Evolutionary conservation across 2,329 filamentous ascomycete genomes (phyloP).

Genomic region (Aspergillus vadensis): DNA sequence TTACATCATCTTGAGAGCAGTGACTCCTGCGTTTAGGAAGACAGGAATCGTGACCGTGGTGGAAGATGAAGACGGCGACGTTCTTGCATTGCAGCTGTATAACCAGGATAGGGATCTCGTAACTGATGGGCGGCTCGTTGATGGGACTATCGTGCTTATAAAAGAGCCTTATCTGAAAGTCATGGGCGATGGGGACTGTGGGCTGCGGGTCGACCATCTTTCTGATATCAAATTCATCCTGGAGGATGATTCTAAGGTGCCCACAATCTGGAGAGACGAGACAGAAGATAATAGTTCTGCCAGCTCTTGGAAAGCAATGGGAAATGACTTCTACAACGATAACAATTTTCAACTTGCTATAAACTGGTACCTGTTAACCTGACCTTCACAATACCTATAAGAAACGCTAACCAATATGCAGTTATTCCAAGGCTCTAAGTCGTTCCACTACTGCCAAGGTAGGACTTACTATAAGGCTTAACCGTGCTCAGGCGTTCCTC

Average conservation of each 20-base stretch:
- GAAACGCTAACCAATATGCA: conserved; percentile 20
- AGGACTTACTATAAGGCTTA: conserved; percentile 34
- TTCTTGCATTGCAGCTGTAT: conserved; percentile 44
- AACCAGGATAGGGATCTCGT: conserved; percentile 43
- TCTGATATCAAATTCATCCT: conserved; percentile 51
- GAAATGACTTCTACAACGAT: conserved; percentile 34
- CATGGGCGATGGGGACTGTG: conserved; percentile 43
- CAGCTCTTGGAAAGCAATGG: conserved; percentile 25
- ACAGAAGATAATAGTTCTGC: conserved; percentile 5
- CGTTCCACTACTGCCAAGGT: conserved; percentile 40
- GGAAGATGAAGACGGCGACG: conserved; percentile 44
- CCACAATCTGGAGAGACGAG: conserved; percentile 37
- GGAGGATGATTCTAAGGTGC: conserved; percentile 42
- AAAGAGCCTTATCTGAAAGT: conserved; percentile 59
- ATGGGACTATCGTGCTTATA: conserved; percentile 45
- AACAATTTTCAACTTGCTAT: conserved; percentile 22
- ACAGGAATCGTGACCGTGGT: conserved; percentile 40
- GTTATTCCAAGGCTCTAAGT: conserved; percentile 43
- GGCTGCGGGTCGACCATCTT: conserved; percentile 56
- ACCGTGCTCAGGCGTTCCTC: conserved; percentile 39
- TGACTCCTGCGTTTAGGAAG: conserved; percentile 34
- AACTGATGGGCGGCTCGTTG: conserved; percentile 37
- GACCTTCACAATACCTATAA: no score
- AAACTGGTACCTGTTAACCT: conserved; percentile 29
- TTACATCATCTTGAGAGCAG: conserved; percentile 36